Conservation (phyloP, 2,329 filamentous ascomycete species). For the Cladosporium sp. region DNA sequence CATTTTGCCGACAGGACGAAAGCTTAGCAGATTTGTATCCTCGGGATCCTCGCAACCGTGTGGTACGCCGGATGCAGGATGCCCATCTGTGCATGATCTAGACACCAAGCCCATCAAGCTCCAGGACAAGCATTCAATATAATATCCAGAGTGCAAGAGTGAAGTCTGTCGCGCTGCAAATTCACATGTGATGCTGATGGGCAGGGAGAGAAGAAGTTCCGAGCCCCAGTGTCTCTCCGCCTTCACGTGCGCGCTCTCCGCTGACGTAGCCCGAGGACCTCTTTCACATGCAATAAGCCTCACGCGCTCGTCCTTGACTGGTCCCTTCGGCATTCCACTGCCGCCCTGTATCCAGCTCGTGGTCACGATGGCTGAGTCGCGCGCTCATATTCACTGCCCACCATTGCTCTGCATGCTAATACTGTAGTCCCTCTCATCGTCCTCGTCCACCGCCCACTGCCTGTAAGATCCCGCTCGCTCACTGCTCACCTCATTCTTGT, state of each 20-base stretch:
- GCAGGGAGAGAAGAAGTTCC: not conserved
- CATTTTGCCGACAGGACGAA: not conserved
- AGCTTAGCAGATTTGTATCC: not conserved
- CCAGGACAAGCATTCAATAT: too few relatives aligned
- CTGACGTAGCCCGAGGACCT: not conserved
- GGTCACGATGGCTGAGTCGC: slow-evolving; percentile 11
- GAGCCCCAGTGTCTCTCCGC: not conserved
- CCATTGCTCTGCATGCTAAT: not conserved
- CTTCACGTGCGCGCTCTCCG: not conserved
- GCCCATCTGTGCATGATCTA: not conserved
- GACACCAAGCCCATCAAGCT: too few relatives aligned
- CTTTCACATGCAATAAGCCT: slow-evolving; percentile 7
- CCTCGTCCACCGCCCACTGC: not conserved
- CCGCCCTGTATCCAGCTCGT: not conserved
- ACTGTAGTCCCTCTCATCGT: not conserved
- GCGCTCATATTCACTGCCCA: not conserved
- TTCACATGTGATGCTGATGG: not conserved
- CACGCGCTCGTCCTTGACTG: not conserved
- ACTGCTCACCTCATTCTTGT: not conserved
- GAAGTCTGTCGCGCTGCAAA: too few relatives aligned
- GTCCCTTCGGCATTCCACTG: slow-evolving; percentile 4
- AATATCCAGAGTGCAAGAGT: too few relatives aligned
- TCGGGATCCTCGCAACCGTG: not conserved
- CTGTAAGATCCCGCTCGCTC: not conserved
- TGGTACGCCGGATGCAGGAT: not conserved